phyloP scores from a whole-genome alignment of 2,329 filamentous ascomycete genomes.

The Colletotrichum horii region DNA sequence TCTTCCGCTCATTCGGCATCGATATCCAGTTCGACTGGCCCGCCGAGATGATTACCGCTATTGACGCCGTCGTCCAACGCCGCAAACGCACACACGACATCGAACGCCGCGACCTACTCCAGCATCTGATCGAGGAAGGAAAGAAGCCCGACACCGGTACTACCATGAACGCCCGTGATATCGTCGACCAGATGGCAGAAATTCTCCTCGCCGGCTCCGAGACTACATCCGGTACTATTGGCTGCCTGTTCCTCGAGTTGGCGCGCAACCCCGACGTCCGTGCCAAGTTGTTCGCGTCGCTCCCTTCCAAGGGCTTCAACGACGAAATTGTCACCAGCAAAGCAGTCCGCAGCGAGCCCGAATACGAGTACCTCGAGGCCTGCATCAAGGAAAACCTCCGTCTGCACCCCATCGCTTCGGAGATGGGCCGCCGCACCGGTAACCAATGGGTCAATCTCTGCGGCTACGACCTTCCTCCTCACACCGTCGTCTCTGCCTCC shows the following conservation, averaged over 20 bases:
- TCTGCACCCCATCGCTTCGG: slow-evolving; percentile 60
- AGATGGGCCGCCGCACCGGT: slow-evolving; percentile 19
- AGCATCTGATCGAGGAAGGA: slow-evolving; percentile 18
- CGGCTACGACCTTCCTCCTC: slow-evolving; percentile 16
- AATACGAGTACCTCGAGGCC: slow-evolving; percentile 69
- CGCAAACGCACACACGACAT: slow-evolving; percentile 4
- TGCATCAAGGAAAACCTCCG: slow-evolving; percentile 80
- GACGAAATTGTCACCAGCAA: slow-evolving; percentile 15
- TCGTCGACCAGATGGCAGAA: slow-evolving; percentile 21
- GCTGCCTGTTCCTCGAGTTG: slow-evolving; percentile 29
- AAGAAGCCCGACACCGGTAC: slow-evolving; percentile 20
- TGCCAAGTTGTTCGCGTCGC: slow-evolving; percentile 17
- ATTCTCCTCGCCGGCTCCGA: slow-evolving; percentile 31
- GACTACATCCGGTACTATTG: slow-evolving; percentile 30
- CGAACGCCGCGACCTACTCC: slow-evolving; percentile 12
- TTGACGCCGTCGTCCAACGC: slow-evolving; percentile 15
- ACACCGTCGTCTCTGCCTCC: slow-evolving; percentile 18
- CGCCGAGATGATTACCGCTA: slow-evolving; percentile 17
- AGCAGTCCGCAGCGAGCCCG: background rate
- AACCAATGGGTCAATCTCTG: slow-evolving; percentile 15
- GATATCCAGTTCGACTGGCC: slow-evolving; percentile 15
- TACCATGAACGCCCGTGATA: slow-evolving; percentile 21
- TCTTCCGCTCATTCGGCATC: background rate
- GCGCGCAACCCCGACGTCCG: slow-evolving; percentile 26
- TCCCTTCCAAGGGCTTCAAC: background rate